Evolutionary conservation across 495 filamentous ascomycete species (phyloP).

Genomic region (Lineolata rhizophorae): DNA sequence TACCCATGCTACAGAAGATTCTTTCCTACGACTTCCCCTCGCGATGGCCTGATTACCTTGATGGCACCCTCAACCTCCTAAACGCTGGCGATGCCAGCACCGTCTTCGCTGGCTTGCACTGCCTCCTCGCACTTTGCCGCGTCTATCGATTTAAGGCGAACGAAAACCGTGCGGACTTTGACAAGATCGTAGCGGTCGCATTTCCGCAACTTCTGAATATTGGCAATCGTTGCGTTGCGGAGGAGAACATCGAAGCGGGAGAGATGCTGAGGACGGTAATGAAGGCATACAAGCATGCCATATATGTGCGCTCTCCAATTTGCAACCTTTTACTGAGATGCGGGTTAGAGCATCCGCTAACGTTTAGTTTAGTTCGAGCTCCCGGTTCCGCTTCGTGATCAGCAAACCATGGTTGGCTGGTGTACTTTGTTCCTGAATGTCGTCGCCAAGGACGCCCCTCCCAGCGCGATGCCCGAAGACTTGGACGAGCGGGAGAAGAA

Average conservation of each 20-base stretch:
- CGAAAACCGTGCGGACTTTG: constrained; percentile 65
- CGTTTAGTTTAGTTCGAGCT: constrained; percentile 70
- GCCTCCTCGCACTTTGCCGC: constrained; percentile 76
- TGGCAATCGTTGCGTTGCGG: constrained; percentile 67
- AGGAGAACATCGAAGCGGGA: constrained; percentile 77
- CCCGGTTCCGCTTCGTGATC: constrained; percentile 47
- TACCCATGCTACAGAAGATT: constrained; percentile 86
- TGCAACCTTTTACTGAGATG: constrained; percentile 9
- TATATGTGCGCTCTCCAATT: constrained; percentile 79
- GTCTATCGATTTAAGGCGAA: constrained; percentile 83
- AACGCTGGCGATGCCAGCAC: constrained; percentile 62
- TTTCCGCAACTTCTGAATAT: constrained; percentile 83
- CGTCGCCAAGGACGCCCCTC: constrained; percentile 65
- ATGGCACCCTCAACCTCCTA: constrained; percentile 71
- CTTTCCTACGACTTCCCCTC: constrained; percentile 88
- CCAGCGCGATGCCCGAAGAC: constrained; percentile 58
- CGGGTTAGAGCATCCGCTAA: too few species aligned
- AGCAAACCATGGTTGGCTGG: constrained; percentile 77
- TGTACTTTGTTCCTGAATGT: constrained; percentile 81
- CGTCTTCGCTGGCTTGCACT: constrained; percentile 84
- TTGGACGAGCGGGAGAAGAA: constrained; percentile 72
- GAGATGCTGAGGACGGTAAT: constrained; percentile 91
- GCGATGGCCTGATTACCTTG: constrained; percentile 80
- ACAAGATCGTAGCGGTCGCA: constrained; percentile 75
- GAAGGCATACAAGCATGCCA: constrained; percentile 93